Percentiles rank a stretch among this genome's conserved stretches.
phyloP scores from a whole-genome alignment of 148 eudicot species.

The Dianthus caryophyllus region DNA sequence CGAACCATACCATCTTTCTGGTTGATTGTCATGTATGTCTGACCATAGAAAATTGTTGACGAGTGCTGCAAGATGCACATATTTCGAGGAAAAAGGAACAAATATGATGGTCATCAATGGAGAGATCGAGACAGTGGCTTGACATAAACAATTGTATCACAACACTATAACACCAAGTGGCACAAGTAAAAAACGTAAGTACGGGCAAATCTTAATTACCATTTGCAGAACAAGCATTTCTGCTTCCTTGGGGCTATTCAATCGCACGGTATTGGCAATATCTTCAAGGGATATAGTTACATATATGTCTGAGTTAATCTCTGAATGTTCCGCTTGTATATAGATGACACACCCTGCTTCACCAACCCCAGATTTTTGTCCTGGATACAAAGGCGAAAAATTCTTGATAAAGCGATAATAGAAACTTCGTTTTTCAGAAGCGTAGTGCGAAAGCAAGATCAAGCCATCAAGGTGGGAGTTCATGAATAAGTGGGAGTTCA shows the following conservation, averaged over 20 bases:
- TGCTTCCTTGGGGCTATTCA: constrained; percentile 75
- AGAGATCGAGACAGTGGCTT: background rate
- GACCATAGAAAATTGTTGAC: constrained; percentile 32
- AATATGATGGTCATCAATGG: background rate
- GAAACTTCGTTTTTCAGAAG: too few relatives aligned
- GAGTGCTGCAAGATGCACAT: background rate
- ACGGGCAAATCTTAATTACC: constrained; percentile 35
- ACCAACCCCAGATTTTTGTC: constrained; percentile 81
- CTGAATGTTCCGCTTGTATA: constrained; percentile 83
- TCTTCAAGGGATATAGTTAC: constrained; percentile 89
- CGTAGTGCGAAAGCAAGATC: too few relatives aligned
- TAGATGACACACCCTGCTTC: constrained; percentile 78
- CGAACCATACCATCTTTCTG: constrained; percentile 99
- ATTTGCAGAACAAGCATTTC: constrained; percentile 96
- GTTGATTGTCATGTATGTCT: constrained; percentile 78
- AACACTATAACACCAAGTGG: background rate
- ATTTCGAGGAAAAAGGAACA: background rate
- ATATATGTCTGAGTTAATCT: constrained; percentile 93
- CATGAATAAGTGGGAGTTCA: background rate
- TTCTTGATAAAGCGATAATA: too few relatives aligned
- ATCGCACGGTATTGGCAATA: constrained; percentile 71
- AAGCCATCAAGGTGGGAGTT: background rate
- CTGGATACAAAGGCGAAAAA: constrained; percentile 28
- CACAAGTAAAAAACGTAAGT: background rate
- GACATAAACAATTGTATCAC: background rate